phyloP scores from a whole-genome alignment of 208 protist genomes.

The Trypanosoma caninum region DNA sequence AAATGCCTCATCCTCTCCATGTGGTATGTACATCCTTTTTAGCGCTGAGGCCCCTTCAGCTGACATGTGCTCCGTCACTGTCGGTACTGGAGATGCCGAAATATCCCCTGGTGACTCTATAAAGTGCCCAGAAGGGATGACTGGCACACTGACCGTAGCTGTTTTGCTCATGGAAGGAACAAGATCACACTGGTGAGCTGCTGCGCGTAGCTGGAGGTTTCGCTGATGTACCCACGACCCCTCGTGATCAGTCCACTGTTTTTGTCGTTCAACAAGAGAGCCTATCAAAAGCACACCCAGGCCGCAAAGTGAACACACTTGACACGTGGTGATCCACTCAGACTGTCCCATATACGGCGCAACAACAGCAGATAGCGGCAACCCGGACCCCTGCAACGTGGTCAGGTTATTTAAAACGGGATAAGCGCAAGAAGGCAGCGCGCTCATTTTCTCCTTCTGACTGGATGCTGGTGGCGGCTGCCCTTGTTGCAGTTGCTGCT shows the following conservation, averaged over 20 bases:
- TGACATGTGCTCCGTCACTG: not conserved
- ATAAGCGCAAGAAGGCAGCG: not conserved
- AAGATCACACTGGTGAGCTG: not conserved
- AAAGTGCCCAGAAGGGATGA: too few species aligned
- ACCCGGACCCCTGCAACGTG: not conserved
- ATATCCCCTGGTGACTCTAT: conserved; percentile 10
- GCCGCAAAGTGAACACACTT: conserved; percentile 21
- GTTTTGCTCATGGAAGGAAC: not conserved
- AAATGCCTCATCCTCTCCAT: not conserved
- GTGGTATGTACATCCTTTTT: not conserved
- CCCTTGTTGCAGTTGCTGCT: too few species aligned
- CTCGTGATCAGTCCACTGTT: conserved; percentile 18
- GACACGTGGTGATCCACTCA: not conserved
- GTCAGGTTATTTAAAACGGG: not conserved
- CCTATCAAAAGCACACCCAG: conserved; percentile 13
- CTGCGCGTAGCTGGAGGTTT: conserved; percentile 4
- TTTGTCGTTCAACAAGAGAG: conserved; percentile 15
- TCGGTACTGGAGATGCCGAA: conserved; percentile 2
- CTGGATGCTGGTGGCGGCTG: not conserved
- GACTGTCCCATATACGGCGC: not conserved
- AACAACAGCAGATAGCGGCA: not conserved
- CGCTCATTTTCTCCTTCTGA: not conserved
- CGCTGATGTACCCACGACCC: conserved; percentile 24
- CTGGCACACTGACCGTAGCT: not conserved
- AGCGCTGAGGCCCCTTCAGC: not conserved